A percentile compares a stretch with the other conserved stretches of the same genome.
Conservation (phyloP, 1,284 basidiomycete genomes). For the Acaromyces ingoldii region DNA sequence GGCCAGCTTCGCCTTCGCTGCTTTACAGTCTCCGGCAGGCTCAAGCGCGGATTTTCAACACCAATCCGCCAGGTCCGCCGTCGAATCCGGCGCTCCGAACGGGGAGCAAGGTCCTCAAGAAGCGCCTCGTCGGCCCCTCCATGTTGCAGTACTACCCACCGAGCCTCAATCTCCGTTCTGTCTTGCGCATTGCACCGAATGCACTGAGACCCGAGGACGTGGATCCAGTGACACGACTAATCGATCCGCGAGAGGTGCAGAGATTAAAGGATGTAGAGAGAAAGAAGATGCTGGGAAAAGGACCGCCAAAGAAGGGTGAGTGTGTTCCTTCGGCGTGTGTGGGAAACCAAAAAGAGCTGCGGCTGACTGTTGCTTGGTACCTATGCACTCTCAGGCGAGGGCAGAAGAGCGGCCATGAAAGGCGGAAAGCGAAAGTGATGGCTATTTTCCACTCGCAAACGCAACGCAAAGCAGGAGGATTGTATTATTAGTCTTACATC, state of each 20-base stretch:
- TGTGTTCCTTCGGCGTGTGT: too few species aligned
- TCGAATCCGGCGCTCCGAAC: constrained; percentile 18
- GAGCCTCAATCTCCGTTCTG: constrained; percentile 28
- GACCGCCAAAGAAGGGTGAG: constrained; percentile 51
- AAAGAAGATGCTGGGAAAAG: constrained; percentile 45
- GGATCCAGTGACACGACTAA: constrained; percentile 11
- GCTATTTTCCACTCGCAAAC: too few species aligned
- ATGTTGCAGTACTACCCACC: constrained; percentile 48
- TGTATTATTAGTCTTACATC: too few species aligned
- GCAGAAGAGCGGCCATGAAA: constrained; percentile 47
- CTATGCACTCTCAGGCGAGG: constrained; percentile 29
- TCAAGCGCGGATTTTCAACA: constrained; percentile 7
- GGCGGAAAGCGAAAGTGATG: constrained; percentile 38
- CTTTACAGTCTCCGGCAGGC: too few species aligned
- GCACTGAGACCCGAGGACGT: neutral
- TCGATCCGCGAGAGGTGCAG: constrained; percentile 29
- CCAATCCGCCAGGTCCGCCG: constrained; percentile 1
- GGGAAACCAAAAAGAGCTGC: neutral
- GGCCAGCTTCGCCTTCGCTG: too few species aligned
- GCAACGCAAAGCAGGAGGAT: too few species aligned
- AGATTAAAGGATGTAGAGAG: constrained; percentile 38
- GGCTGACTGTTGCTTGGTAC: neutral
- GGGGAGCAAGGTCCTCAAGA: constrained; percentile 39
- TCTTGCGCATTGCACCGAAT: constrained; percentile 16
- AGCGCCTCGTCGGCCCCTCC: constrained; percentile 36